Evolutionary conservation across 2,329 filamentous ascomycete species (phyloP), one percentile per base, ranked within the genome.

Genomic region (Didymella exigua): DNA sequence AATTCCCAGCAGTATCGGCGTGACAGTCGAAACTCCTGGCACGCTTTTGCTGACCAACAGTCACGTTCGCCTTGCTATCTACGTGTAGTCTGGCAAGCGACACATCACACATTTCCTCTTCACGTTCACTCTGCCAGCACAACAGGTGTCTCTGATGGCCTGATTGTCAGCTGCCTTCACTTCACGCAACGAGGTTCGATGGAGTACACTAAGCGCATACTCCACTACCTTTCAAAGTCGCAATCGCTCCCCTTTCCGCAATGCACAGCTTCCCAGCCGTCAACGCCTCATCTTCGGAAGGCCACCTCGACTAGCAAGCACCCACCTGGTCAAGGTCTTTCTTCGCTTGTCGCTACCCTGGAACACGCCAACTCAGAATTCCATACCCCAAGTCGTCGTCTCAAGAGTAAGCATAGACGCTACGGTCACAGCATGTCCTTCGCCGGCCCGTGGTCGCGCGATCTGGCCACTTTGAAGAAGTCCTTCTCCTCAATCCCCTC

Each of bases 381-480:
- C 13, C 33, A 14, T 10, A 34, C 42, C 19, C 31, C 37, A 10
- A 19, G 34, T 29, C 47, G 50, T n/a, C 34, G 44, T 19, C 37
- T 16, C 36, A 52, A 34, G 37, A 60, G 40, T 44, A 63, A 59
- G 45, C 49, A 30, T 10, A 54, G 31, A 26, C 36, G 6, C 21
- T 8, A 6, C 13, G 18, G 19, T 19, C 11, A 47, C 24, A 59
- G 58, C 9, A 63, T 63, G 60, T 44, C 53, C 7, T 69, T 71
- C 55, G 61, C 44, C 2, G 69, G 71, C 1, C 69, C 71, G 0
- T 69, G 65, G 65, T 65, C 64, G 19, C 60, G 49, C 50, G 58
- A 65, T 46, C 53, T 75, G 13, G 55, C 62, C 5, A 46, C 56
- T 0, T 58, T 75, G 33, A 63, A 63, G 40, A 65, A 67, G 29